phyloP scores from a whole-genome alignment of 2,329 filamentous ascomycete species.

The Calonectria ilicicola region DNA sequence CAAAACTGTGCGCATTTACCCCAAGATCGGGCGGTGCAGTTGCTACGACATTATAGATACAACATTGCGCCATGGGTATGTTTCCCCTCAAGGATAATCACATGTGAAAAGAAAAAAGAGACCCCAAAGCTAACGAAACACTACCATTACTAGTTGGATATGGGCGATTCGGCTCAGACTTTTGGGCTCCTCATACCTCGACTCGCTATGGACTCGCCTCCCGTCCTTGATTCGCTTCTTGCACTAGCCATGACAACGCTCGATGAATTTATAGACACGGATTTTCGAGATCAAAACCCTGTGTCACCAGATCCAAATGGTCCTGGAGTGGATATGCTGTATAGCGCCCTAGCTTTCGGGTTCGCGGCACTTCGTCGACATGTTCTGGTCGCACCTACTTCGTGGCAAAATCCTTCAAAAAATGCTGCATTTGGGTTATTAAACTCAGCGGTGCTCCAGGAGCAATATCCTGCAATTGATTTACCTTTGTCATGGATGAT shows the following conservation, averaged over 20 bases:
- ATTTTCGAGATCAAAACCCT: conserved; percentile 15
- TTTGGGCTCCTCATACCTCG: conserved; percentile 54
- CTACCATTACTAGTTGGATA: conserved; percentile 50
- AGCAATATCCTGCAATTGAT: conserved; percentile 28
- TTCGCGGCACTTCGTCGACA: conserved; percentile 30
- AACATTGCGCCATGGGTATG: conserved; percentile 59
- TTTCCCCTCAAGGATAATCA: background rate
- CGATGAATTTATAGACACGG: conserved; percentile 19
- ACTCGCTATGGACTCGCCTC: conserved; percentile 41
- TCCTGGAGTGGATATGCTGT: conserved; percentile 17
- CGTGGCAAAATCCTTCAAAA: conserved; percentile 36
- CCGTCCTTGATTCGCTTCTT: conserved; percentile 44
- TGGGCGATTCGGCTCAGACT: conserved; percentile 53
- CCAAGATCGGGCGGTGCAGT: conserved; percentile 41
- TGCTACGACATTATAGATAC: conserved; percentile 58
- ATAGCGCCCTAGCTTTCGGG: conserved; percentile 24
- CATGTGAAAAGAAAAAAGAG: background rate
- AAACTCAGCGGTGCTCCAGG: conserved; percentile 28
- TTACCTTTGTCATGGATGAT: conserved; percentile 40
- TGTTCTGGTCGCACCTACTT: conserved; percentile 30
- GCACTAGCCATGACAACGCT: conserved; percentile 36
- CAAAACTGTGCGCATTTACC: conserved; percentile 40
- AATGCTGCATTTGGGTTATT: conserved; percentile 24
- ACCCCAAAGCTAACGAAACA: conserved; percentile 7
- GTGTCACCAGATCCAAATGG: conserved; percentile 19